Evolutionary conservation across 169 alveolate genomes (phyloP), one percentile per base, ranked within the genome.

Genomic region (Cyclospora cayetanensis): DNA sequence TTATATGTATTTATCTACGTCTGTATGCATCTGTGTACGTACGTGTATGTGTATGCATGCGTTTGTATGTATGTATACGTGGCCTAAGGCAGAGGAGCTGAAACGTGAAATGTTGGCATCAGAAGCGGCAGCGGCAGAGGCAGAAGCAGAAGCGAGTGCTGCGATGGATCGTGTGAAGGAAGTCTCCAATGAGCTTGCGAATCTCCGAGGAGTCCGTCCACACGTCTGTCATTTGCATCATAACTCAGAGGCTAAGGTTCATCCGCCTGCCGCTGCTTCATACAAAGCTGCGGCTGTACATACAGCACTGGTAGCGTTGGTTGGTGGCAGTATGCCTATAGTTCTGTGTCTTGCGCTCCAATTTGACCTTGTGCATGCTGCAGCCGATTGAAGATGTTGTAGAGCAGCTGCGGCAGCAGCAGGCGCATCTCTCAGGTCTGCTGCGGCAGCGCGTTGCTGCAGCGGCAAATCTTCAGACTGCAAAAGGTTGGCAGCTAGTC

Each of bases 351-450:
- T 18, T 50, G 9, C 60, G 60, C 18, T 50, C 25, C 9, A 9
- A 50, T 9, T 18, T 50, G 60, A 9, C 18, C 25, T 50, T 50
- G 60, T 50, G 25, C 25, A 66, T 76, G 87, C 37, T 72, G 46
- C 55, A 72, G 84, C 84, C 55, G 52, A 50, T 72, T 9, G 60
- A 65, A 65, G 77, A 34, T 7, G 55, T 34, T 9, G 55, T 34
- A 35, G 84, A 72, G 84, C 55, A 37, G 55, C 55, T 31, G 60
- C 84, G 50, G 84, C 84, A 72, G 52, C 84, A 39, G 31, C 84
- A 72, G 20, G 84, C 50, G 5, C 27, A 18, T 31, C 84, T 72
- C 3, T 39, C 55, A 5, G 11, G n/a, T 18, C 34, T 72, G 52
- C 60, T 39, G 55, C 84, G n/a, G 50, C 84, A 37, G 84, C 55